Conservation (phyloP, 768 basidiomycete genomes). For the Wakefieldia striispora region DNA sequence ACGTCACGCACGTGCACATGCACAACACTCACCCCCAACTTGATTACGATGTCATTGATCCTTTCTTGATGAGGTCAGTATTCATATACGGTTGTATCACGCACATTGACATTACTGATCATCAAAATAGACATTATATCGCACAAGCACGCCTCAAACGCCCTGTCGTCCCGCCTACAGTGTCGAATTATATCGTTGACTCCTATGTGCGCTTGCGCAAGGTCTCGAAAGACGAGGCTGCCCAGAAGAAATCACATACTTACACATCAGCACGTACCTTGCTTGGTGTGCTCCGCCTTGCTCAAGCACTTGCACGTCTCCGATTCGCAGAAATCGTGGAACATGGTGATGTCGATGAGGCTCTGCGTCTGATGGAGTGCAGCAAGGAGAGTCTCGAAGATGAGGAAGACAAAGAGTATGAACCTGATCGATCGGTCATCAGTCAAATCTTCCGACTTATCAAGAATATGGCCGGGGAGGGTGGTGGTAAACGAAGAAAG, state of each 20-base stretch:
- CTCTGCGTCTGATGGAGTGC: constrained; percentile 93
- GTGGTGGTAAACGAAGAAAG: constrained; percentile 38
- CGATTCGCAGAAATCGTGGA: constrained; percentile 81
- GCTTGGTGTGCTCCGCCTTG: constrained; percentile 88
- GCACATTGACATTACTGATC: constrained; percentile 4
- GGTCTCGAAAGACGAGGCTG: constrained; percentile 86
- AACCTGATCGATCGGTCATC: constrained; percentile 72
- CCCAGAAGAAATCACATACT: constrained; percentile 82
- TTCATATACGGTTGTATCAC: not conserved
- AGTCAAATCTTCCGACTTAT: constrained; percentile 90
- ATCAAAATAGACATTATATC: constrained; percentile 78
- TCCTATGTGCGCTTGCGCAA: constrained; percentile 96
- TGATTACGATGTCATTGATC: constrained; percentile 81
- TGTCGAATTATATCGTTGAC: constrained; percentile 92
- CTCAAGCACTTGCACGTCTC: constrained; percentile 92
- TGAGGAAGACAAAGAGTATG: constrained; percentile 66
- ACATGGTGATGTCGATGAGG: constrained; percentile 91
- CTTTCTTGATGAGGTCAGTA: constrained; percentile 79
- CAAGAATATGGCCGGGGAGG: constrained; percentile 71
- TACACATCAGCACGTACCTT: constrained; percentile 97
- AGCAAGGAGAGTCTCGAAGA: constrained; percentile 90
- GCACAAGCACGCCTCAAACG: constrained; percentile 85
- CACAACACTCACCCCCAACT: constrained; percentile 85
- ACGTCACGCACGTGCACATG: constrained; percentile 99
- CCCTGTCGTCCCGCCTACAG: constrained; percentile 83